A percentile compares a stretch with the other conserved stretches of the same genome.
Evolutionary conservation across 345 rosid species (phyloP).

Genomic region (Bruguiera parviflora): DNA sequence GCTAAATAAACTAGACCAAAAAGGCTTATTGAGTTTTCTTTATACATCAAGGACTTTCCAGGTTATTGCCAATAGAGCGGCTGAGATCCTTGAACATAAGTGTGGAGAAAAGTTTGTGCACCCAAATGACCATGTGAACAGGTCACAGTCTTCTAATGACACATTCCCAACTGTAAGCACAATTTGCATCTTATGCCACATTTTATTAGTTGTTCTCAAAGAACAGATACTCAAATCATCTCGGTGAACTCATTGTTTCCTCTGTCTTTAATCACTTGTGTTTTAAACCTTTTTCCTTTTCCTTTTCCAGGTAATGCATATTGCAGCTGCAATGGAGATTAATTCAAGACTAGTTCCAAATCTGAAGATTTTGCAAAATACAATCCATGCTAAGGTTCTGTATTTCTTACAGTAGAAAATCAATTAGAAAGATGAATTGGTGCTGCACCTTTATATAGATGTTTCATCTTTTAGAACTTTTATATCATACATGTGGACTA

Average conservation of each 20-base stretch:
- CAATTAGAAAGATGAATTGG: neutral
- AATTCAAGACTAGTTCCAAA: conserved; percentile 86
- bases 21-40: neutral
- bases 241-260: too few relatives aligned
- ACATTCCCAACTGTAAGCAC: conserved; percentile 89
- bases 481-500: neutral
- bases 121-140: conserved; percentile 95
- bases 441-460: neutral
- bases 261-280: neutral
- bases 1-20: neutral
- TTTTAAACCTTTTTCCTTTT: neutral
- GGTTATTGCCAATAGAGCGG: conserved; percentile 99
- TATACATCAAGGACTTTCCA: conserved; percentile 24
- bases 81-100: conserved; percentile 87
- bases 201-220: too few relatives aligned
- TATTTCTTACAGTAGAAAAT: neutral
- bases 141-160: conserved; percentile 96
- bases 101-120: conserved; percentile 87
- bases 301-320: conserved; percentile 81
- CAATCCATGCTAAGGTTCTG: conserved; percentile 71
- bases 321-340: conserved; percentile 88
- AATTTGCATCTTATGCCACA: conserved; percentile 9
- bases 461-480: neutral
- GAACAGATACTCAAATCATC: too few relatives aligned
- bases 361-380: conserved; percentile 57